Evolutionary conservation across 1,284 basidiomycete species (phyloP).

Genomic region (Sporisorium graminicola): DNA sequence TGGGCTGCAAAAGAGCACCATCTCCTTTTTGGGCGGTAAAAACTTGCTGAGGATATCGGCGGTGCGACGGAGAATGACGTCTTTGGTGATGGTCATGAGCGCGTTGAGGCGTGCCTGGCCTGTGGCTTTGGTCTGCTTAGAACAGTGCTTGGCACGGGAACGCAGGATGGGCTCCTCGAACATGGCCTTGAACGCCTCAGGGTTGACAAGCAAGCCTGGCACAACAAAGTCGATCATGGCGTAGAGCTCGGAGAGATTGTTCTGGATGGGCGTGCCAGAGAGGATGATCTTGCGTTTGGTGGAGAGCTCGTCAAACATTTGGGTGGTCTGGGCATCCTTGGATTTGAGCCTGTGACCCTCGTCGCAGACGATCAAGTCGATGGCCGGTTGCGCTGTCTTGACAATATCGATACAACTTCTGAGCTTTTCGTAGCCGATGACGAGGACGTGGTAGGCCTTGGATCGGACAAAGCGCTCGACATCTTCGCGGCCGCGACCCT

Average conservation of each 20-base stretch:
- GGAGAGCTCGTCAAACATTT: slow-evolving; percentile 84
- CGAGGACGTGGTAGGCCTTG: slow-evolving; percentile 81
- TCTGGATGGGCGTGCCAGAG: slow-evolving; percentile 95
- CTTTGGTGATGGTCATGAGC: slow-evolving; percentile 81
- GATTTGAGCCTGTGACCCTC: slow-evolving; percentile 97
- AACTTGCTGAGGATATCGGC: slow-evolving; percentile 80
- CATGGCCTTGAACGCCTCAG: slow-evolving; percentile 71
- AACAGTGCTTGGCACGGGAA: slow-evolving; percentile 83
- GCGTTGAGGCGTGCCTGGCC: slow-evolving; percentile 75
- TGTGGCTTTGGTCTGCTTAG: slow-evolving; percentile 78
- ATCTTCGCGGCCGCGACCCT: slow-evolving; percentile 45
- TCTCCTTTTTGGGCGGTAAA: slow-evolving; percentile 87
- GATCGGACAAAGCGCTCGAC: slow-evolving; percentile 60
- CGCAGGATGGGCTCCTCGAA: slow-evolving; percentile 92
- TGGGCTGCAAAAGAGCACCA: slow-evolving; percentile 39
- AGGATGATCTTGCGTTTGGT: slow-evolving; percentile 83
- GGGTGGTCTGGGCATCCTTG: slow-evolving; percentile 88
- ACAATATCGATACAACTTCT: slow-evolving; percentile 70
- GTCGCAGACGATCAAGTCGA: slow-evolving; percentile 94
- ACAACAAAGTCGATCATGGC: slow-evolving; percentile 97
- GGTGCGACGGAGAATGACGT: slow-evolving; percentile 88
- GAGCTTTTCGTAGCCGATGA: slow-evolving; percentile 95
- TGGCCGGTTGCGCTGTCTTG: slow-evolving; percentile 75
- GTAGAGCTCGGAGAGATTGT: slow-evolving; percentile 94
- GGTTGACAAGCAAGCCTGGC: slow-evolving; percentile 80